phyloP scores from a whole-genome alignment of 495 filamentous ascomycete species.

The Talaromyces liani region DNA sequence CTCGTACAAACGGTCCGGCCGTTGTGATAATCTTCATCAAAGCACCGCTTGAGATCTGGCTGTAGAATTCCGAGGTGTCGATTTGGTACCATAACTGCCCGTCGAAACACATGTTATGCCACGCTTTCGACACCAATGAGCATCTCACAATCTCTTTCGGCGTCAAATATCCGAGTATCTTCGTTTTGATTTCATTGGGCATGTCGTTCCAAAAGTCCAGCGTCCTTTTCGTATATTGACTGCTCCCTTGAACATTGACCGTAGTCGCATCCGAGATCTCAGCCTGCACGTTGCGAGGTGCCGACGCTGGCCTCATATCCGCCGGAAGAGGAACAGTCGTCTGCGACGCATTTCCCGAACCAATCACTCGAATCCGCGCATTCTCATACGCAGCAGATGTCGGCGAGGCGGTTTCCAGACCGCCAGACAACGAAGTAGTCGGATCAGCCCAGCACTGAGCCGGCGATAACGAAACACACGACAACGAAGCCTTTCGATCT shows the following conservation, averaged over 20 bases:
- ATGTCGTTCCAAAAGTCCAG: conserved; percentile 76
- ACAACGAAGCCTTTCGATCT: conserved; percentile 68
- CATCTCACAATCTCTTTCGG: conserved; percentile 79
- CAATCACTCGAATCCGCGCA: conserved; percentile 44
- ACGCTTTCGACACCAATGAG: conserved; percentile 71
- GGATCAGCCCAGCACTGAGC: conserved; percentile 41
- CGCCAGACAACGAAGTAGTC: conserved; percentile 52
- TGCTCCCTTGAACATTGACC: conserved; percentile 13
- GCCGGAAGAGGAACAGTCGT: conserved; percentile 52
- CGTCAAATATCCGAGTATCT: conserved; percentile 66
- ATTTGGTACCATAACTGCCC: conserved; percentile 86
- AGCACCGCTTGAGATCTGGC: conserved; percentile 72
- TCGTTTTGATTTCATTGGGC: conserved; percentile 73
- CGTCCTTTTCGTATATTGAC: conserved; percentile 28
- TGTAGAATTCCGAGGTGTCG: conserved; percentile 82
- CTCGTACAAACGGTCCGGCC: conserved; percentile 82
- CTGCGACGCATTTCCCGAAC: conserved; percentile 21
- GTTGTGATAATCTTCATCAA: conserved; percentile 77
- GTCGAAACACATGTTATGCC: conserved; percentile 85
- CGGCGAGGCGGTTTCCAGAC: conserved; percentile 37
- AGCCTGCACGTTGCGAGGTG: conserved; percentile 17
- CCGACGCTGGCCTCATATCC: conserved; percentile 49
- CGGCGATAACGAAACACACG: conserved; percentile 75
- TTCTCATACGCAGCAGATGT: conserved; percentile 29
- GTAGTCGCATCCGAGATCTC: conserved; percentile 22